These are phyloP conservation scores for Suillus placidus DNA, from an alignment of 768 basidiomycete genomes.

Conservation along the genomic window DNA sequence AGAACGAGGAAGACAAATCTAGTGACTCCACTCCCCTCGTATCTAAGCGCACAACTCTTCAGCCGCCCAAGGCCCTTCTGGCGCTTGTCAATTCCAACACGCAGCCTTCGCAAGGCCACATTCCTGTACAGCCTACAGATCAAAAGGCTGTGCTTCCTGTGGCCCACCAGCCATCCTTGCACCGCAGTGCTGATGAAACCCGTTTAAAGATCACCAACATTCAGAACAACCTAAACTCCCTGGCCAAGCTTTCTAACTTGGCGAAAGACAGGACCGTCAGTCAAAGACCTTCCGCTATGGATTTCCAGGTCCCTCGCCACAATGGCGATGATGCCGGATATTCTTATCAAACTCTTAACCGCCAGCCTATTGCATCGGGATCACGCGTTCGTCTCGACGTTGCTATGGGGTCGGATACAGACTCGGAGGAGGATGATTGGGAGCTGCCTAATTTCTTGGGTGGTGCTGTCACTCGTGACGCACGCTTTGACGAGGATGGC, in stretches of 20 bases:
- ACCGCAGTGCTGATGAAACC: neutral
- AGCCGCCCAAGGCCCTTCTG: slow-evolving; percentile 30
- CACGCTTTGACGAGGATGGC: slow-evolving; percentile 45
- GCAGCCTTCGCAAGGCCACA: slow-evolving; percentile 1
- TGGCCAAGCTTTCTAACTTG: neutral
- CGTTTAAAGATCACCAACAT: neutral
- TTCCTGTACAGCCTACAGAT: neutral
- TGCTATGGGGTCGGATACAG: neutral
- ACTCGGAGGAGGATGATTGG: neutral
- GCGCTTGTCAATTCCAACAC: slow-evolving; percentile 23
- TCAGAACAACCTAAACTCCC: neutral
- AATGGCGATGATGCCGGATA: neutral
- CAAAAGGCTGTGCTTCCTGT: slow-evolving; percentile 6
- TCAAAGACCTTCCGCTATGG: neutral
- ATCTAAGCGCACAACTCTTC: slow-evolving; percentile 31
- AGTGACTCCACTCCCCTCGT: neutral
- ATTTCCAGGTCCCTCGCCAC: neutral
- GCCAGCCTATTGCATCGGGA: slow-evolving; percentile 21
- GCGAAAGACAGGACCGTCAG: neutral
- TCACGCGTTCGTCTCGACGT: slow-evolving; percentile 16
- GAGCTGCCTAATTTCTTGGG: neutral
- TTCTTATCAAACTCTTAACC: neutral
- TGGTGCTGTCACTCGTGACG: slow-evolving; percentile 14
- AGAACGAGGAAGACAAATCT: slow-evolving; percentile 8
- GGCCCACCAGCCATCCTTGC: neutral